Conservation (phyloP, 257 asterid genomes). For the Asclepias syriaca region DNA sequence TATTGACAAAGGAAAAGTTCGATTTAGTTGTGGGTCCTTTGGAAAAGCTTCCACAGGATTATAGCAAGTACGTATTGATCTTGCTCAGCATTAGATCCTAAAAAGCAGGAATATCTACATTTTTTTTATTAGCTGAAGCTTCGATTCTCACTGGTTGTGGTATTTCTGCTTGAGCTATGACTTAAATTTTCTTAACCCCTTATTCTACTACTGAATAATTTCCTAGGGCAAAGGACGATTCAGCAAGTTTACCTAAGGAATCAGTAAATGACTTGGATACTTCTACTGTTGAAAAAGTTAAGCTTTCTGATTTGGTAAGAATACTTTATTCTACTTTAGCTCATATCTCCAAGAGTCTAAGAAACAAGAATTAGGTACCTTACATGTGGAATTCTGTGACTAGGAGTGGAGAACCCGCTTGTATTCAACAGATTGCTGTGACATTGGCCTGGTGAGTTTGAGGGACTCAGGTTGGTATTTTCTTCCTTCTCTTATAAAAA, state of each 20-base stretch:
- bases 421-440: conserved; percentile 81
- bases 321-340: conserved; percentile 10
- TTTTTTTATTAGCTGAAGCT: not conserved
- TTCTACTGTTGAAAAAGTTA: conserved; percentile 50
- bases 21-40: conserved; percentile 77
- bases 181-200: conserved; percentile 20
- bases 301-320: conserved; percentile 77
- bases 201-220: conserved; percentile 19
- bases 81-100: conserved; percentile 7
- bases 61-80: conserved; percentile 44
- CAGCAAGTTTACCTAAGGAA: conserved; percentile 41
- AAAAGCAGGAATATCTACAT: conserved; percentile 5
- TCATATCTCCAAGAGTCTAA: conserved; percentile 2
- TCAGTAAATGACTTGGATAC: conserved; percentile 37
- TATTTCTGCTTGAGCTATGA: conserved; percentile 11
- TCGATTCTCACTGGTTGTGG: not conserved
- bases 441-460: conserved; percentile 70
- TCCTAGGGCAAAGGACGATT: conserved; percentile 46
- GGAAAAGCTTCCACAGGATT: conserved; percentile 60
- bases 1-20: conserved; percentile 82
- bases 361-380: conserved; percentile 4
- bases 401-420: conserved; percentile 73
- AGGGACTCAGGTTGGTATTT: conserved; percentile 61
- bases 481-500: conserved; percentile 1
- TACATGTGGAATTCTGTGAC: conserved; percentile 13